These are phyloP conservation scores for Acephala macrosclerotiorum DNA, from an alignment of 2,329 filamentous ascomycete genomes.

Conservation along the genomic window DNA sequence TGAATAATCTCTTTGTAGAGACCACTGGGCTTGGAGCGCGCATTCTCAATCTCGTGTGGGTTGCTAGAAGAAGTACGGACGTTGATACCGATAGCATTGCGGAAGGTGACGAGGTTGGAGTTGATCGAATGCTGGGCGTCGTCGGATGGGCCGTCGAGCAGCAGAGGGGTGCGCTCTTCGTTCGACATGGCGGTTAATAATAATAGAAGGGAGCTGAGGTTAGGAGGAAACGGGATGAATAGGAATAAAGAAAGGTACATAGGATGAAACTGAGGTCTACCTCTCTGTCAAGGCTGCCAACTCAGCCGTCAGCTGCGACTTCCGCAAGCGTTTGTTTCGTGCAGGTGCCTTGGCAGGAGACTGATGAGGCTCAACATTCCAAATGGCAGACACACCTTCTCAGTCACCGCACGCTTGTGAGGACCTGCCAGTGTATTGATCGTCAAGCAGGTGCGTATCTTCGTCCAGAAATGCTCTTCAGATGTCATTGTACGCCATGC, in stretches of 20 bases:
- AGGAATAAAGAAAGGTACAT: not conserved
- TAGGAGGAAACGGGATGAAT: conserved; percentile 6
- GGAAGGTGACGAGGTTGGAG: conserved; percentile 35
- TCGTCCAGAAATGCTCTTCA: not conserved
- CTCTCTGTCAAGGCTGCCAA: not conserved
- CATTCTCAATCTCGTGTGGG: conserved; percentile 33
- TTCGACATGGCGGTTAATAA: not conserved
- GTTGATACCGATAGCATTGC: conserved; percentile 38
- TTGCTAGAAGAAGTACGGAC: conserved; percentile 7
- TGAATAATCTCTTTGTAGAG: conserved; percentile 51
- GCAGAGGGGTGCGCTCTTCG: not conserved
- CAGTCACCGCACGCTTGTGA: not conserved
- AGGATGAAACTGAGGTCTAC: conserved; percentile 1
- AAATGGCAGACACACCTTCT: not conserved
- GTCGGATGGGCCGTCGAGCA: conserved; percentile 7
- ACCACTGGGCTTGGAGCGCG: conserved; percentile 26
- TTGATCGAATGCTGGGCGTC: conserved; percentile 1
- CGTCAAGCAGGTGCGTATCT: not conserved
- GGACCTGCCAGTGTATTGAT: not conserved
- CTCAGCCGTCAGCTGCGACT: conserved; percentile 8
- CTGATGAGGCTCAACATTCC: not conserved
- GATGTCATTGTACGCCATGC: not conserved
- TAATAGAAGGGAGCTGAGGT: not conserved
- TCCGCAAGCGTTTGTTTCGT: not conserved
- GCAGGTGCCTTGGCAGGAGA: not conserved